Conservation (phyloP, 1,284 basidiomycete genomes). For the Takashimella tepidaria region DNA sequence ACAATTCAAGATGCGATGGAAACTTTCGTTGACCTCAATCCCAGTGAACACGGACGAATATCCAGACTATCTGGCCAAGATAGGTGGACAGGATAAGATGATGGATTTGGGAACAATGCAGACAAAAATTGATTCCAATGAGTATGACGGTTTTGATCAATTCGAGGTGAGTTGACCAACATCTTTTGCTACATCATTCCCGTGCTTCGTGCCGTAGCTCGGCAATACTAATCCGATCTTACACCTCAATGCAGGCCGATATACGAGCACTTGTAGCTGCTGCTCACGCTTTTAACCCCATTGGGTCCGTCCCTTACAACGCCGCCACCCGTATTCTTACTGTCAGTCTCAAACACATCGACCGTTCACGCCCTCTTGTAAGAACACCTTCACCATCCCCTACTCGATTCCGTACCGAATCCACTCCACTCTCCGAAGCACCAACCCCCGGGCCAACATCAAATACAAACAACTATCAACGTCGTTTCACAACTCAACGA, state of each 20-base stretch:
- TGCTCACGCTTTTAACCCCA: slow-evolving; percentile 41
- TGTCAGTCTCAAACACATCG: slow-evolving; percentile 41
- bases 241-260: slow-evolving; percentile 33
- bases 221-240: background rate
- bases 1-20: no score
- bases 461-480: background rate
- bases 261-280: slow-evolving; percentile 36
- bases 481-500: slow-evolving; percentile 19
- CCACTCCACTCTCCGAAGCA: slow-evolving; percentile 4
- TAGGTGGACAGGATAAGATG: slow-evolving; percentile 46
- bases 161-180: slow-evolving; percentile 31
- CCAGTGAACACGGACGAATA: slow-evolving; percentile 38
- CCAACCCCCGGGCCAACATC: slow-evolving; percentile 13
- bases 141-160: slow-evolving; percentile 36
- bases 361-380: slow-evolving; percentile 36
- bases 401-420: background rate
- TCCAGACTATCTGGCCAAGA: slow-evolving; percentile 40
- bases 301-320: slow-evolving; percentile 36
- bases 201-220: no score
- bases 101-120: slow-evolving; percentile 49
- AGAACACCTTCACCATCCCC: slow-evolving; percentile 42
- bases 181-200: background rate
- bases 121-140: slow-evolving; percentile 38
- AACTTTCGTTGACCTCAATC: no score
- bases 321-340: slow-evolving; percentile 35